Conservation (phyloP, 805 yeast species). For the Candida broadrunensis region DNA sequence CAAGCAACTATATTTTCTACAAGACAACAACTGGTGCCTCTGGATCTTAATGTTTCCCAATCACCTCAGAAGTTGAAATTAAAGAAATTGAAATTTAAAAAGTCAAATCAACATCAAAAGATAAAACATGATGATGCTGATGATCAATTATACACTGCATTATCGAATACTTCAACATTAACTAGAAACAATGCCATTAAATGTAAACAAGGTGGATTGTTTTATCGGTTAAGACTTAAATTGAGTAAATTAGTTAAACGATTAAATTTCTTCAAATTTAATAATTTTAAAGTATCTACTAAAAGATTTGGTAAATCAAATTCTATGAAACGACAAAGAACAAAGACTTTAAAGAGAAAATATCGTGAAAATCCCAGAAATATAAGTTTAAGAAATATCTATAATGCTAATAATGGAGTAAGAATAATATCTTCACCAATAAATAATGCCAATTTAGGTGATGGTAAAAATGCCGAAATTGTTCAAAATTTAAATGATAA, state of each 20-base stretch:
- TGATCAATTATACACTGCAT: conserved; percentile 5
- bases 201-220: conserved; percentile 27
- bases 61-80: too few species aligned
- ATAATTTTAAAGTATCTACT: conserved; percentile 22
- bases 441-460: conserved; percentile 30
- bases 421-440: conserved; percentile 25
- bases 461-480: conserved; percentile 2
- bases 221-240: conserved; percentile 28
- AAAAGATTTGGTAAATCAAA: conserved; percentile 17
- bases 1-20: conserved; percentile 47
- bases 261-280: conserved; percentile 13
- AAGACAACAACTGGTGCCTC: conserved; percentile 13
- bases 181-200: conserved; percentile 32
- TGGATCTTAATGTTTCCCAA: too few species aligned
- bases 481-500: conserved; percentile 15
- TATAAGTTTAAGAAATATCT: neutral
- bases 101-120: too few species aligned
- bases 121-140: too few species aligned
- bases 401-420: neutral
- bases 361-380: conserved; percentile 13
- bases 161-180: conserved; percentile 12
- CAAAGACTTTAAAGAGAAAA: conserved; percentile 13
- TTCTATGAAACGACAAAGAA: conserved; percentile 4
- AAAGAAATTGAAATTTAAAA: too few species aligned
- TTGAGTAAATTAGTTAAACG: conserved; percentile 21